Conservation (phyloP, 1,284 basidiomycete species). For the Cystobasidium slooffiae region DNA sequence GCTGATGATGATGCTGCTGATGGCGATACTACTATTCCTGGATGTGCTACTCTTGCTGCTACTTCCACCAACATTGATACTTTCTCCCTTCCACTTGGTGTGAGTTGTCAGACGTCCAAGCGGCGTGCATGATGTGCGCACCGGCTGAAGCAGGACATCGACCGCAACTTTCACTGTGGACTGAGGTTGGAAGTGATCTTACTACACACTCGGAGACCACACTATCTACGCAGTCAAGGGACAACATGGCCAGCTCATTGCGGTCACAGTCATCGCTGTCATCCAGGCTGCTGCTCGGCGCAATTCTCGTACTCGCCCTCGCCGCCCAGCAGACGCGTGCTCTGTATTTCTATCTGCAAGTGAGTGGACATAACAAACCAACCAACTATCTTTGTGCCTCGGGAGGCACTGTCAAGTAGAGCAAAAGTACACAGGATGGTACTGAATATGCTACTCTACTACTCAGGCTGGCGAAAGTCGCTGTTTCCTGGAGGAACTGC, state of each 20-base stretch:
- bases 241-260: not conserved
- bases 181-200: too few species aligned
- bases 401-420: too few species aligned
- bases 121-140: not conserved
- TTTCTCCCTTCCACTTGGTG: not conserved
- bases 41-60: not conserved
- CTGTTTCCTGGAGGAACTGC: conserved; percentile 97
- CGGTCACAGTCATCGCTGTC: not conserved
- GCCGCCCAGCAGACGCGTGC: conserved; percentile 27
- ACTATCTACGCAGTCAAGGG: not conserved
- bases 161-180: not conserved
- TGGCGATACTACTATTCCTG: not conserved
- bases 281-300: conserved; percentile 22
- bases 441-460: too few species aligned
- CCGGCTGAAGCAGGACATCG: not conserved
- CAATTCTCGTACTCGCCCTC: conserved; percentile 25
- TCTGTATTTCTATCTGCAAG: conserved; percentile 59
- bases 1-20: not conserved
- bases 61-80: not conserved
- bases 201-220: too few species aligned
- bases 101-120: conserved; percentile 19
- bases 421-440: too few species aligned
- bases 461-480: conserved; percentile 55
- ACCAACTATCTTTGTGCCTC: too few species aligned
- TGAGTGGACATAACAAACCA: not conserved